Evolutionary conservation across 306 rosid species (phyloP).

Genomic region (Trifolium repens): DNA sequence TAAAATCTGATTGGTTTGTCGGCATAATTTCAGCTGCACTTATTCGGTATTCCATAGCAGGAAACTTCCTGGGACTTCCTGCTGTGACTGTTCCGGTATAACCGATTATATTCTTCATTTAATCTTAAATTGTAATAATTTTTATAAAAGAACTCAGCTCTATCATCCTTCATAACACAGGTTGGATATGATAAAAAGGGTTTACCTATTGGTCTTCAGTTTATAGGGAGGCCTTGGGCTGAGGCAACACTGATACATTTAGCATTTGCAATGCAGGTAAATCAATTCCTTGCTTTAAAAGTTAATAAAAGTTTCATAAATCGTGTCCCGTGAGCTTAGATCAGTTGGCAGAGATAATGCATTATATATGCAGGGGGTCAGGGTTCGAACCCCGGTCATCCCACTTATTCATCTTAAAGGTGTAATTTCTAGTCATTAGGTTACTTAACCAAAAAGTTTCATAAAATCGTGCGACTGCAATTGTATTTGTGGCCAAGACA

Average conservation of each 20-base stretch:
- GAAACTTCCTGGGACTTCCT: conserved; percentile 91
- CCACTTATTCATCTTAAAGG: too few relatives aligned
- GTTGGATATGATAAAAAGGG: conserved; percentile 82
- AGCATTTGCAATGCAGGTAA: conserved; percentile 79
- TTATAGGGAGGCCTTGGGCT: conserved; percentile 88
- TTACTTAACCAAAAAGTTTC: not conserved
- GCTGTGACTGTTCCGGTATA: conserved; percentile 79
- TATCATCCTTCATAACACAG: conserved; percentile 50
- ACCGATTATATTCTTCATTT: conserved; percentile 36
- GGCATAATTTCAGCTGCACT: conserved; percentile 75
- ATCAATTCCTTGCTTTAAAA: not conserved
- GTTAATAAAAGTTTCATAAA: not conserved
- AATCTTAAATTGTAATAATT: not conserved
- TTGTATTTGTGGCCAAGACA: not conserved
- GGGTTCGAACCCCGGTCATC: too few relatives aligned
- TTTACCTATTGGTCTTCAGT: conserved; percentile 92
- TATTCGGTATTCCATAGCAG: conserved; percentile 75
- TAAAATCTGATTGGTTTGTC: conserved; percentile 20
- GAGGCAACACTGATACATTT: conserved; percentile 85
- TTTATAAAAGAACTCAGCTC: not conserved
- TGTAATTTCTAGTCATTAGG: too few relatives aligned
- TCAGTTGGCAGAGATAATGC: too few relatives aligned
- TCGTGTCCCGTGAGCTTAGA: too few relatives aligned
- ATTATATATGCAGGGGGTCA: too few relatives aligned
- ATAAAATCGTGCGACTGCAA: too few relatives aligned